A percentile compares a stretch with the other conserved stretches of the same genome.
Evolutionary conservation across 331 rosid species (phyloP).

Genomic region (Rosa hybrid): DNA sequence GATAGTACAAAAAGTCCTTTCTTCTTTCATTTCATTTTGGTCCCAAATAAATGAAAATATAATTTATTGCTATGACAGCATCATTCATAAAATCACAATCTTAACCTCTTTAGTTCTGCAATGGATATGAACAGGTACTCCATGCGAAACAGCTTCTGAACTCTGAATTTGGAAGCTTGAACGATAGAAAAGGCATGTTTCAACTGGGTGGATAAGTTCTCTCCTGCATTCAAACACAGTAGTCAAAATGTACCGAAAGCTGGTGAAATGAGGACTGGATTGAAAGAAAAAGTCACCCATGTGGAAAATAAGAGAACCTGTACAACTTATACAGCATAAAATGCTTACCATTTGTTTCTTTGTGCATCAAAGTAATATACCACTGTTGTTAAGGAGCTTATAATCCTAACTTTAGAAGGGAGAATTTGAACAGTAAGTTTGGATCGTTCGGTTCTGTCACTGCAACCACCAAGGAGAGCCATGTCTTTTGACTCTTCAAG

Average conservation of each 20-base stretch:
- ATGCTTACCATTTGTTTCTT: slow-evolving; percentile 60
- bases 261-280: slow-evolving; percentile 14
- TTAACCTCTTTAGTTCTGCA: slow-evolving; percentile 74
- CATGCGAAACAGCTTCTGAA: slow-evolving; percentile 49
- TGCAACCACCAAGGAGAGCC: slow-evolving; percentile 66
- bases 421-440: slow-evolving; percentile 63
- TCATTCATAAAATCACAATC: slow-evolving; percentile 31
- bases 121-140: slow-evolving; percentile 72
- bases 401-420: slow-evolving; percentile 70
- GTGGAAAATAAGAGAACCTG: slow-evolving; percentile 23
- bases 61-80: slow-evolving; percentile 15
- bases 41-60: neutral
- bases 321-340: slow-evolving; percentile 21
- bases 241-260: slow-evolving; percentile 11
- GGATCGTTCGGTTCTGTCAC: slow-evolving; percentile 28
- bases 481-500: slow-evolving; percentile 56
- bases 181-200: slow-evolving; percentile 66
- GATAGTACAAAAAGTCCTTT: slow-evolving; percentile 8
- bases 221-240: slow-evolving; percentile 53
- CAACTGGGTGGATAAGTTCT: slow-evolving; percentile 74
- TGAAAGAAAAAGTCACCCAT: neutral
- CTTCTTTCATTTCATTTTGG: neutral
- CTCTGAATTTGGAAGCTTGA: slow-evolving; percentile 41
- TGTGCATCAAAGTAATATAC: slow-evolving; percentile 70
- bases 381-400: slow-evolving; percentile 56